A percentile compares a stretch with the other conserved stretches of the same genome.
Conservation (phyloP, 805 yeast species). For the Candida anglica region DNA sequence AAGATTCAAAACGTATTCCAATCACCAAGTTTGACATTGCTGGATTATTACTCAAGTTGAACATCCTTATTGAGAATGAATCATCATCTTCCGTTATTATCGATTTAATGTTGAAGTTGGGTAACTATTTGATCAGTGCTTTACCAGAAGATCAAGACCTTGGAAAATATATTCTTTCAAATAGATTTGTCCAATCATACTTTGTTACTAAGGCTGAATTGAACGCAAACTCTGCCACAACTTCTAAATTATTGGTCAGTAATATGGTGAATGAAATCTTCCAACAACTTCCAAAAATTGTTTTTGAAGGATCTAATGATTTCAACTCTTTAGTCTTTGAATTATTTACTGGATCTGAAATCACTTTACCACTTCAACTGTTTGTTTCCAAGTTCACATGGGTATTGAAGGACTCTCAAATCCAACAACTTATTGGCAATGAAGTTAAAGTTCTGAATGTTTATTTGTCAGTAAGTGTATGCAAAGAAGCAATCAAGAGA, state of each 20-base stretch:
- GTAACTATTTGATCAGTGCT: constrained; percentile 26
- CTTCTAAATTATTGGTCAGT: constrained; percentile 21
- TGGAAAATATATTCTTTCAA: constrained; percentile 12
- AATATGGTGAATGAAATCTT: constrained; percentile 32
- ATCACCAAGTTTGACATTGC: constrained; percentile 46
- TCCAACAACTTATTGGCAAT: constrained; percentile 9
- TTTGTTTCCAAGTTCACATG: constrained; percentile 18
- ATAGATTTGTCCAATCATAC: constrained; percentile 24
- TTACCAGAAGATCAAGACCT: constrained; percentile 9
- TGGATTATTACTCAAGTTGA: constrained; percentile 39
- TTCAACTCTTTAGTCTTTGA: constrained; percentile 10
- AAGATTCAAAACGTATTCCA: constrained; percentile 36
- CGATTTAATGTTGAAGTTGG: constrained; percentile 40
- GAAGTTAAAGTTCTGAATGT: not conserved
- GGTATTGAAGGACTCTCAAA: constrained; percentile 20
- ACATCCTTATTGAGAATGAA: constrained; percentile 21
- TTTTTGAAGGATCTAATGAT: constrained; percentile 5
- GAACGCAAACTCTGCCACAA: constrained; percentile 7
- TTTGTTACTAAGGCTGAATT: constrained; percentile 6
- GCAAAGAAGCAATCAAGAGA: constrained; percentile 1
- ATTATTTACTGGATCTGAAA: not conserved
- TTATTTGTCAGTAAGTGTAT: constrained; percentile 2
- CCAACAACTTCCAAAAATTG: constrained; percentile 18
- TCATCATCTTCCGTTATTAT: constrained; percentile 22
- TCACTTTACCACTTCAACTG: constrained; percentile 10